phyloP scores from a whole-genome alignment of 306 rosid species.

The Vigna hirtella region DNA sequence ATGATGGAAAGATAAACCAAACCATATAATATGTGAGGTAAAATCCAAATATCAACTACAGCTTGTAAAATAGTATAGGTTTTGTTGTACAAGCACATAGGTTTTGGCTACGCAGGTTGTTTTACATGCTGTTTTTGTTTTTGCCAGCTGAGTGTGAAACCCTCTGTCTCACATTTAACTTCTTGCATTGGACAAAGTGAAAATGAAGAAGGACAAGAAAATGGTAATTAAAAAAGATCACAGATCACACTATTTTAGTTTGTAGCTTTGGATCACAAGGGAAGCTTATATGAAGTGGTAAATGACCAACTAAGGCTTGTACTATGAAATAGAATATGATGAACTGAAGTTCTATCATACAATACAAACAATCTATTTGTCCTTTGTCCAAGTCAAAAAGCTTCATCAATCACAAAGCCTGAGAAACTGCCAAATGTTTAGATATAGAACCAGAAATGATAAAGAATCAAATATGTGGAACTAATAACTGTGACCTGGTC shows the following conservation, averaged over 20 bases:
- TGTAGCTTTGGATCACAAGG: constrained; percentile 13
- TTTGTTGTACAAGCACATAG: constrained; percentile 28
- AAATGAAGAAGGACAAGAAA: constrained; percentile 7
- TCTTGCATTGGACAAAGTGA: constrained; percentile 38
- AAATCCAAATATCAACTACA: constrained; percentile 40
- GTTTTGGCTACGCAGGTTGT: constrained; percentile 45
- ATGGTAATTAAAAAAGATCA: background rate
- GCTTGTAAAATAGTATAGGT: constrained; percentile 30
- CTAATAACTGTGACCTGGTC: constrained; percentile 62
- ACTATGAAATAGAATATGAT: constrained; percentile 8
- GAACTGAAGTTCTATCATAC: constrained; percentile 8
- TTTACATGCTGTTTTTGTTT: constrained; percentile 34
- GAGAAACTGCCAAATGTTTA: constrained; percentile 55
- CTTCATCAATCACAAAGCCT: constrained; percentile 39
- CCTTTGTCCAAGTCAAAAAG: constrained; percentile 58
- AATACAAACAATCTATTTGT: constrained; percentile 25
- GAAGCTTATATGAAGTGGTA: constrained; percentile 6
- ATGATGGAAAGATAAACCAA: background rate
- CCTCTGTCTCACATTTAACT: constrained; percentile 25
- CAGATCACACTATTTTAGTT: constrained; percentile 14
- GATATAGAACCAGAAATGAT: constrained; percentile 47
- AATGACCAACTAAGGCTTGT: constrained; percentile 45
- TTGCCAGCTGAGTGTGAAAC: background rate
- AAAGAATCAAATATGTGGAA: constrained; percentile 50
- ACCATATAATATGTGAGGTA: constrained; percentile 8